These are phyloP conservation scores for Escovopsis weberi DNA, from an alignment of 2,329 filamentous ascomycete species.

Conservation along the genomic window DNA sequence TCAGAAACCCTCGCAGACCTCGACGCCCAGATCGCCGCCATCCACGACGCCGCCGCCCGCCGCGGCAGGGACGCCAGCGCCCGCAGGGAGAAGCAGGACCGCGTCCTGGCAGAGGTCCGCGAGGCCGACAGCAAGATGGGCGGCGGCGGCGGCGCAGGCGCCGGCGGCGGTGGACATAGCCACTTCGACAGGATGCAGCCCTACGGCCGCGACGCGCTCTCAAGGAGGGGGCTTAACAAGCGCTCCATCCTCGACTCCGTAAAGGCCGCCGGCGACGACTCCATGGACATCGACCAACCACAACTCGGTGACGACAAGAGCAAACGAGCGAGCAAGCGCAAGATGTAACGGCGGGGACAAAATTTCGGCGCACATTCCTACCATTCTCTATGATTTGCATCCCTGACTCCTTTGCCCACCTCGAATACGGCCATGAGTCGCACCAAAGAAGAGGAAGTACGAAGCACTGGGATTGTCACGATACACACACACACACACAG, in stretches of 20 bases:
- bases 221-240: constrained; percentile 16
- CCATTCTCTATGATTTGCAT: too few relatives aligned
- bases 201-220: constrained; percentile 11
- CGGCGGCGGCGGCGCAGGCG: too few relatives aligned
- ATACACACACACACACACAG: not conserved
- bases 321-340: constrained; percentile 38
- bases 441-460: too few relatives aligned
- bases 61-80: constrained; percentile 35
- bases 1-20: constrained; percentile 57
- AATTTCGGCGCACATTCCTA: too few relatives aligned
- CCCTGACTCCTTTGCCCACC: too few relatives aligned
- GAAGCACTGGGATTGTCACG: not conserved
- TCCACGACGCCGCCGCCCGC: constrained; percentile 43
- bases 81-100: constrained; percentile 33
- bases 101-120: constrained; percentile 32
- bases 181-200: constrained; percentile 6
- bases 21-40: constrained; percentile 55
- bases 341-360: constrained; percentile 25
- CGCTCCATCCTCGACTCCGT: constrained; percentile 28
- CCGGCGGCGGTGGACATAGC: too few relatives aligned
- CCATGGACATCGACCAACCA: constrained; percentile 42
- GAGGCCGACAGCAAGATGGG: constrained; percentile 22
- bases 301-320: constrained; percentile 31
- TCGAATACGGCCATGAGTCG: too few relatives aligned
- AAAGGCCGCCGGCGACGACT: constrained; percentile 29